Base-by-base conservation (phyloP, 2,329 filamentous ascomycete genomes). In the Ophiostoma piceae region DNA sequence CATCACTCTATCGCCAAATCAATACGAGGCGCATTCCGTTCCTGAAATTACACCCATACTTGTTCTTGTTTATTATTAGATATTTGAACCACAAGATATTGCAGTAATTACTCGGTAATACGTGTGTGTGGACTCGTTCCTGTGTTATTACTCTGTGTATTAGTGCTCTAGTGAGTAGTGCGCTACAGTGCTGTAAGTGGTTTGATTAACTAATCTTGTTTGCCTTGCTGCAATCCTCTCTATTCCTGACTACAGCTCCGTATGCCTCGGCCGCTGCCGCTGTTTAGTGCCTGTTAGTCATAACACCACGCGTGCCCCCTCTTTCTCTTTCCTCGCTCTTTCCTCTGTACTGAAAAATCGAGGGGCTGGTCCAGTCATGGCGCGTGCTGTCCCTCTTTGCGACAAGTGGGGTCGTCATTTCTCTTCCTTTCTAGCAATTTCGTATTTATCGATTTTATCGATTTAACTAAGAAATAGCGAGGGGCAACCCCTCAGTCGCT, bases 121-220 rank as follows among this genome's bases (percentile, higher is more conserved):
- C 26, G 43, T 47, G 43, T 47, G 43, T 47, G 43, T 47, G 43
- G 43, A 47, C 43, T 47, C 43, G 43, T 47, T 47, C 16, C 43
- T 47, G 41, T 43, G 41, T 43, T 47, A n/a, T 16, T 47, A 4
- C 39, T 12, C 39, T 41, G 39, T 41, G 39, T 14, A 41, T 14
- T 41, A 19, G 8, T 11, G 8, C 14, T 47, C 6, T 47, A 47
- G 43, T 43, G 8, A 39, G 37, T 39, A 7, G 11, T 41, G 39
- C 35, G 35, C 35, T 35, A 35, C 35, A 6, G 39, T 41, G 39
- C 39, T 41, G 39, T 41, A 41, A 14, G 39, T 41, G 39, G 19
- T 65, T 65, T 65, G 62, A 65, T 65, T 41, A 65, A 65, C 62
- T 65, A 37, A 65, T 65, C 62, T 65, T 65, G 62, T 64, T 64